Conservation (phyloP, 345 rosid genomes). For the Rhodomyrtus tomentosa region DNA sequence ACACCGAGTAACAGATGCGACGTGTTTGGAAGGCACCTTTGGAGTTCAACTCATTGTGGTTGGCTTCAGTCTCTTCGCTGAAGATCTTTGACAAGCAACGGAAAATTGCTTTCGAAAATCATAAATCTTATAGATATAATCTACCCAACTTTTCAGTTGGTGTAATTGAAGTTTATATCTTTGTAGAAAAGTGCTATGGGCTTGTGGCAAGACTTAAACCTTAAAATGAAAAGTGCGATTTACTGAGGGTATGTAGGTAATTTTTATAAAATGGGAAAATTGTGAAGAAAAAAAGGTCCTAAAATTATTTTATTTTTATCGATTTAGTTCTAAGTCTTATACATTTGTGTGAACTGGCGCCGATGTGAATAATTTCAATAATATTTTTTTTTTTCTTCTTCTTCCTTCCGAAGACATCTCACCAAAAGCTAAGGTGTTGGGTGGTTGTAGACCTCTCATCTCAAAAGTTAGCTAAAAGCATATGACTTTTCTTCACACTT, state of each 20-base stretch:
- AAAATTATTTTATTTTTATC: too few relatives aligned
- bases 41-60: neutral
- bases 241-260: neutral
- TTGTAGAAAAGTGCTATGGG: neutral
- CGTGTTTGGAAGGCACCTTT: neutral
- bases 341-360: too few relatives aligned
- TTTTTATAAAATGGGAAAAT: too few relatives aligned
- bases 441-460: too few relatives aligned
- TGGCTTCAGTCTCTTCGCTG: neutral
- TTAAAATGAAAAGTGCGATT: neutral
- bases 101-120: neutral
- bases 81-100: neutral
- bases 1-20: neutral
- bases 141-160: neutral
- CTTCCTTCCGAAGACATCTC: too few relatives aligned
- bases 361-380: too few relatives aligned
- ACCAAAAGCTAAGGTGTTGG: too few relatives aligned
- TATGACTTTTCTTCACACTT: too few relatives aligned
- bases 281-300: too few relatives aligned
- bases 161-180: neutral
- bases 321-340: too few relatives aligned
- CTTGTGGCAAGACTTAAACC: neutral
- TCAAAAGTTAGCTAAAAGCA: too few relatives aligned
- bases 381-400: too few relatives aligned
- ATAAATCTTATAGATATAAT: neutral